A percentile compares a stretch with the other conserved stretches of the same genome.
Conservation (phyloP, 345 rosid species). For the Reutealis trisperma region DNA sequence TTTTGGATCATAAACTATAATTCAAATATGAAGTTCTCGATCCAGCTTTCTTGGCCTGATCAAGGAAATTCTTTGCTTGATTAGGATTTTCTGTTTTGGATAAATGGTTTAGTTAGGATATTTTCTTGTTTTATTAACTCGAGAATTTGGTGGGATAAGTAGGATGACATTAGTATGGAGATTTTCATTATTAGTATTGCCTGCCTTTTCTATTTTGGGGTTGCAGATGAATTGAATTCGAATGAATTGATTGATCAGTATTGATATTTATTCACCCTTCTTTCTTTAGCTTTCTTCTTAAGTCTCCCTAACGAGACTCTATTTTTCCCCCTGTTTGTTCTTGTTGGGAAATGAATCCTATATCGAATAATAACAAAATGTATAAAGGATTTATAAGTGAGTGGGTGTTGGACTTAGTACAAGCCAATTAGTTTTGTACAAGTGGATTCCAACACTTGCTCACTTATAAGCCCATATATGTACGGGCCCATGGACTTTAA, state of each 20-base stretch:
- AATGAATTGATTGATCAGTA: background rate
- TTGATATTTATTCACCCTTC: background rate
- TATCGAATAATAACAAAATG: too few species aligned
- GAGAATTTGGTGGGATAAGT: background rate
- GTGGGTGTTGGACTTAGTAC: too few species aligned
- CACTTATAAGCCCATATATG: too few species aligned
- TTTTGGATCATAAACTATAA: background rate
- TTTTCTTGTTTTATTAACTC: background rate
- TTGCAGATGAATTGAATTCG: background rate
- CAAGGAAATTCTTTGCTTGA: background rate
- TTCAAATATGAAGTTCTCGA: constrained; percentile 7
- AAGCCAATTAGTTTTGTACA: too few species aligned
- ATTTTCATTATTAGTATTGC: background rate
- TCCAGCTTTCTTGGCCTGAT: background rate
- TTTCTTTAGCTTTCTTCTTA: background rate
- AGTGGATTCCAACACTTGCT: too few species aligned
- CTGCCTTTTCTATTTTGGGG: background rate
- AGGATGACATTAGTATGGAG: background rate
- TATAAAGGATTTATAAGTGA: too few species aligned
- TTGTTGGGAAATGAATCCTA: too few species aligned
- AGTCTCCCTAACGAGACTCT: too few species aligned
- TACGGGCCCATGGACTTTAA: too few species aligned
- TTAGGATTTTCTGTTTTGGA: background rate
- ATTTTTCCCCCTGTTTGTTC: background rate
- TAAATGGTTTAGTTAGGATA: background rate